These are phyloP conservation scores for Conoideocrella luteorostrata DNA, from an alignment of 2,329 filamentous ascomycete genomes.

Conservation along the genomic window DNA sequence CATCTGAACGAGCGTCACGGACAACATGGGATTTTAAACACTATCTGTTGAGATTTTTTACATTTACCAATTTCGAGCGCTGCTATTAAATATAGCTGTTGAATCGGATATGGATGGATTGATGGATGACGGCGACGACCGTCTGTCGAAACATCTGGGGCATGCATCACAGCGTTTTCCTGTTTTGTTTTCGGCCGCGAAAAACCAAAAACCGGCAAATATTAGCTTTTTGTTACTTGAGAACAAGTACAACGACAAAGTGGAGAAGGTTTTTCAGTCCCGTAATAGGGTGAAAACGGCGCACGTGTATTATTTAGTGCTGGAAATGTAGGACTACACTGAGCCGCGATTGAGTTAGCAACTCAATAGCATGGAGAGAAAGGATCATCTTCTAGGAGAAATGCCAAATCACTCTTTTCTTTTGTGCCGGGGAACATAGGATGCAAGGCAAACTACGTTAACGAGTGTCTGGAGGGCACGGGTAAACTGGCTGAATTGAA, in stretches of 20 bases:
- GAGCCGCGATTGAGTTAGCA: neutral
- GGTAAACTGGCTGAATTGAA: neutral
- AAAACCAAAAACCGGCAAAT: no score
- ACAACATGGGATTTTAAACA: neutral
- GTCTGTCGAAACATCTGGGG: no score
- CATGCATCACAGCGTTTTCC: no score
- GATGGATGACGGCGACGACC: no score
- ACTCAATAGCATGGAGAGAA: neutral
- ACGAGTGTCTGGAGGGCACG: neutral
- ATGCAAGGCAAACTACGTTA: conserved; percentile 1
- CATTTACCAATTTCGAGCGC: neutral
- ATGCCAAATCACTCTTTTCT: neutral
- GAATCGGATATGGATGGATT: neutral
- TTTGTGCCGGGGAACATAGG: neutral
- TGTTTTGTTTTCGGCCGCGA: no score
- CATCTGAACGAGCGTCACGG: neutral
- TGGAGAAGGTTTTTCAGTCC: neutral
- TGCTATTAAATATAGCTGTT: neutral
- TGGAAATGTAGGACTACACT: conserved; percentile 3
- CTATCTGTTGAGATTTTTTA: neutral
- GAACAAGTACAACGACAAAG: neutral
- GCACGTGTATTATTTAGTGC: conserved; percentile 9
- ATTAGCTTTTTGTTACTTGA: neutral
- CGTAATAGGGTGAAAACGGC: neutral
- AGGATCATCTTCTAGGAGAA: no score